phyloP scores from a whole-genome alignment of 2,329 filamentous ascomycete genomes.

The Knoxdaviesia proteae region DNA sequence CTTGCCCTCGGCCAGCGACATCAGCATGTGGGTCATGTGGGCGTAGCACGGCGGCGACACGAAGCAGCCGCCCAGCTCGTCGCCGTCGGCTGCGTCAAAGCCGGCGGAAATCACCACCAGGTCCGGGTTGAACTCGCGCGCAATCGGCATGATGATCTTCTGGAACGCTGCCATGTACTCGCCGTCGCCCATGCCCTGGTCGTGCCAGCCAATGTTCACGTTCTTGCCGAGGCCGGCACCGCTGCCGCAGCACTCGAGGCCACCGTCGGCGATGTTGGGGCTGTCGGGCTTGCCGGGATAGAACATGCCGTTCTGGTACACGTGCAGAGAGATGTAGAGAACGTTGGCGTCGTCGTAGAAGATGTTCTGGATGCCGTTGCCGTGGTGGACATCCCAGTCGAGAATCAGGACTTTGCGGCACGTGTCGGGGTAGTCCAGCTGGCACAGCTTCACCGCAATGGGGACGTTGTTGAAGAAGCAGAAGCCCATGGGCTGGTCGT shows the following conservation, averaged over 20 bases:
- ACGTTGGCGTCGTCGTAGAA: conserved; percentile 92
- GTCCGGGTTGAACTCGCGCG: conserved; percentile 80
- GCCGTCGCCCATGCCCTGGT: conserved; percentile 75
- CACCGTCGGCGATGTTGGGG: conserved; percentile 35
- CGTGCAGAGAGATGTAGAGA: conserved; percentile 85
- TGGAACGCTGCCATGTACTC: conserved; percentile 97
- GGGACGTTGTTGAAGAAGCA: conserved; percentile 97
- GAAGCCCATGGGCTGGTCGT: conserved; percentile 71
- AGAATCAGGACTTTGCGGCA: conserved; percentile 84
- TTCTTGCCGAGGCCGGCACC: conserved; percentile 37
- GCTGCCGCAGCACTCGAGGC: conserved; percentile 36
- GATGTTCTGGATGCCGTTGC: conserved; percentile 89
- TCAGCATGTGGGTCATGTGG: conserved; percentile 98
- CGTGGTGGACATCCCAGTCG: conserved; percentile 70
- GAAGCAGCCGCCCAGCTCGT: conserved; percentile 80
- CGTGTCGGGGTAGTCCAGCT: conserved; percentile 53
- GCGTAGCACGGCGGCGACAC: conserved; percentile 83
- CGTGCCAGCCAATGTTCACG: conserved; percentile 46
- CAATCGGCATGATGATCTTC: conserved; percentile 88
- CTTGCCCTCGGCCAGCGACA: conserved; percentile 78
- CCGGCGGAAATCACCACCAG: conserved; percentile 88
- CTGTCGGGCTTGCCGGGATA: conserved; percentile 54
- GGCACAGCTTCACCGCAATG: conserved; percentile 75
- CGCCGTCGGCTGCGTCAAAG: conserved; percentile 86
- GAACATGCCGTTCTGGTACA: conserved; percentile 65